A percentile compares a stretch with the other conserved stretches of the same genome.
These are phyloP conservation scores for Cornus controversa DNA, from an alignment of 148 eudicot genomes.

Conservation along the genomic window DNA sequence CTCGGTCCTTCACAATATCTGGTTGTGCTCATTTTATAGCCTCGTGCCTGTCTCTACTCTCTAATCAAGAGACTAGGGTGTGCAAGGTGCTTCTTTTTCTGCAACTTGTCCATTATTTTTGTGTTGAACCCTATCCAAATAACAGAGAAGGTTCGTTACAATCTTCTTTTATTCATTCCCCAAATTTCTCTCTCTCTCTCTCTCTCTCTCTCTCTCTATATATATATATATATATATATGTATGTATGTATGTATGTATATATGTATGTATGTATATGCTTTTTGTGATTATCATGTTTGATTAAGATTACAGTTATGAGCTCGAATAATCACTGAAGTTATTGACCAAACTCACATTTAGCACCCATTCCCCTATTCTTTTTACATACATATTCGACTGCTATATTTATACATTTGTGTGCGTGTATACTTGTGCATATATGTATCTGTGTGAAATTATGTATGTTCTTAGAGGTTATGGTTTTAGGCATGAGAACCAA, in stretches of 20 bases:
- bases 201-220: background rate
- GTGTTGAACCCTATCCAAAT: background rate
- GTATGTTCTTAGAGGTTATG: background rate
- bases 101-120: too few relatives aligned
- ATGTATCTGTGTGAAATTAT: too few relatives aligned
- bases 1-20: too few relatives aligned
- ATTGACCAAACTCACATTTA: background rate
- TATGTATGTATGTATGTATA: too few relatives aligned
- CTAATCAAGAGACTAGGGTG: too few relatives aligned
- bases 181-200: background rate
- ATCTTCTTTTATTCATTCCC: background rate
- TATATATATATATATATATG: too few relatives aligned
- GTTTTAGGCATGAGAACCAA: background rate
- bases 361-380: too few relatives aligned
- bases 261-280: too few relatives aligned
- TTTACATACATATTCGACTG: background rate
- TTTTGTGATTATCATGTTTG: background rate
- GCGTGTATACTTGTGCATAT: background rate
- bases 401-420: background rate
- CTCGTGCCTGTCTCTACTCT: too few relatives aligned
- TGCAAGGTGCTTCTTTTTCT: too few relatives aligned
- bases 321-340: background rate
- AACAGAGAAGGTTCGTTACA: background rate
- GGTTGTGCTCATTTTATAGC: too few relatives aligned
- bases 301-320: background rate